Percentiles rank a stretch among this genome's conserved stretches.
These are phyloP conservation scores for Lanmaoa rubissima DNA, from an alignment of 768 basidiomycete species.

Conservation along the genomic window DNA sequence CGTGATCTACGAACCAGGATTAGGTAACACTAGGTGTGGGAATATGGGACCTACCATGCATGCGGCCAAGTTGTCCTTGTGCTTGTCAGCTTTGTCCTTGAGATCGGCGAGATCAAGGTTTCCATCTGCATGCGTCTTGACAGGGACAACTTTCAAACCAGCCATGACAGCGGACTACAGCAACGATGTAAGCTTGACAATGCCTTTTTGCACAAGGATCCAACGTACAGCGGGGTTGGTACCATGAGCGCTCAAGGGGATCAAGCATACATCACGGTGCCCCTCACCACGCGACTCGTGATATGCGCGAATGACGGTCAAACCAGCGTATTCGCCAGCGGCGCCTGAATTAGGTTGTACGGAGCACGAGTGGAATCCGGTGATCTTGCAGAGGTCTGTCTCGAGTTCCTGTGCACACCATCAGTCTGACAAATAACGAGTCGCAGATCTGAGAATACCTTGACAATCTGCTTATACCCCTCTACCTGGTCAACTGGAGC, in stretches of 20 bases:
- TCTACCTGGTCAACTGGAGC: conserved; percentile 84
- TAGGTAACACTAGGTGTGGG: conserved; percentile 4
- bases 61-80: conserved; percentile 90
- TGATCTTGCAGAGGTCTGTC: conserved; percentile 86
- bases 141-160: conserved; percentile 93
- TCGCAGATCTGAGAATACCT: conserved; percentile 39
- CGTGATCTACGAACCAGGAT: conserved; percentile 61
- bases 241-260: conserved; percentile 95
- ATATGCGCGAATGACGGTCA: conserved; percentile 91
- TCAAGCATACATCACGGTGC: conserved; percentile 87
- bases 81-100: conserved; percentile 79
- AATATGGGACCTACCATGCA: conserved; percentile 70
- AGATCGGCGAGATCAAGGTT: conserved; percentile 89
- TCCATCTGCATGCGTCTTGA: conserved; percentile 85
- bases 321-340: conserved; percentile 96
- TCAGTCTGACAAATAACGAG: conserved; percentile 7
- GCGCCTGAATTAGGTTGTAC: conserved; percentile 99
- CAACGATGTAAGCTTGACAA: conserved; percentile 14
- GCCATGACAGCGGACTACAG: conserved; percentile 94
- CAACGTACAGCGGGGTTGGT: conserved; percentile 90
- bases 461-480: conserved; percentile 82
- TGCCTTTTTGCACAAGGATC: not conserved
- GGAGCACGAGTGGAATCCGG: conserved; percentile 94
- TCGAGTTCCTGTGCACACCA: conserved; percentile 73
- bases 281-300: conserved; percentile 85